Percentiles rank a stretch among this genome's conserved stretches.
Conservation (phyloP, 257 asterid species). For the Petunia axillaris region DNA sequence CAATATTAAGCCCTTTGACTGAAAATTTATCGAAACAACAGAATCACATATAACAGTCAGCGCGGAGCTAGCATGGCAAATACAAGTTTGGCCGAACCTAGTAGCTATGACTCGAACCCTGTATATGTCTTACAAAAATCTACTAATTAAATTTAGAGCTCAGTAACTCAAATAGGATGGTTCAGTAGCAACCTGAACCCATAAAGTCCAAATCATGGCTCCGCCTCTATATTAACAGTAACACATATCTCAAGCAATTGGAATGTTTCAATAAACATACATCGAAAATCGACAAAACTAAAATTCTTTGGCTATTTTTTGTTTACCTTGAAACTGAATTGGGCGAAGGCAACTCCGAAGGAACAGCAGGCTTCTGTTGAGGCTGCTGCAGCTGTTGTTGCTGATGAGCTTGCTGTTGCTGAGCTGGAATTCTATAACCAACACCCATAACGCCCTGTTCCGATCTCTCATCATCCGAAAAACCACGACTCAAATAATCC, state of each 20-base stretch:
- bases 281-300: neutral
- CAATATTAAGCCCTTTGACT: neutral
- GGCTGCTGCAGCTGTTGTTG: conserved; percentile 49
- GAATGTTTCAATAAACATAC: neutral
- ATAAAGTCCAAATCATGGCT: too few species aligned
- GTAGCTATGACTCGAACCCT: too few species aligned
- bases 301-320: conserved; percentile 1
- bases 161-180: too few species aligned
- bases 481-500: conserved; percentile 52
- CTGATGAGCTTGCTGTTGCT: conserved; percentile 50
- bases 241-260: neutral
- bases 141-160: too few species aligned
- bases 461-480: conserved; percentile 83
- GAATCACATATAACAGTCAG: neutral
- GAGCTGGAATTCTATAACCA: conserved; percentile 53
- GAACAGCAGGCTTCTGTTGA: conserved; percentile 52
- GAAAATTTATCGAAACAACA: neutral
- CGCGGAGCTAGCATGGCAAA: too few species aligned
- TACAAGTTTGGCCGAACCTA: too few species aligned
- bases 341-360: conserved; percentile 74
- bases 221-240: too few species aligned
- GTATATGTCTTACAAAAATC: too few species aligned
- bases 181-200: too few species aligned
- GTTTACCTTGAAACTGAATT: conserved; percentile 87
- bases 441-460: conserved; percentile 50